These are phyloP conservation scores for Parietaria judaica DNA, from an alignment of 306 rosid genomes.

Conservation along the genomic window DNA sequence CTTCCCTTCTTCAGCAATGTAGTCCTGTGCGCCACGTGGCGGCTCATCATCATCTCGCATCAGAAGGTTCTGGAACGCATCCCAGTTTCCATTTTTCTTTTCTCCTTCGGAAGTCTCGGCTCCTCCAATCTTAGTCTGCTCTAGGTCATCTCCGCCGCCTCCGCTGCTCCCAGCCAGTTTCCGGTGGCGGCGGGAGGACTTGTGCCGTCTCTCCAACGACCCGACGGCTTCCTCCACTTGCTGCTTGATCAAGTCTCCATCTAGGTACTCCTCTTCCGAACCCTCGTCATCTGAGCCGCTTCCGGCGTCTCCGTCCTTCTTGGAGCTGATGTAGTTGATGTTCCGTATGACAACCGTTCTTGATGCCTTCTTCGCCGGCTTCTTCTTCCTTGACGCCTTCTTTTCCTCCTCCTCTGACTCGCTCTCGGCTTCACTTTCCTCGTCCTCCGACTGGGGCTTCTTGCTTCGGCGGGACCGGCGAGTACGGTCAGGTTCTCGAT, in stretches of 20 bases:
- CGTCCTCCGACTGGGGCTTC: conserved; percentile 55
- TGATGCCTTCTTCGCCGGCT: conserved; percentile 63
- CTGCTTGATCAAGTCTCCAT: conserved; percentile 74
- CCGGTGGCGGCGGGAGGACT: conserved; percentile 38
- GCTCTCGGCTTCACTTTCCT: conserved; percentile 51
- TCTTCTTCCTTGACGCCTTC: conserved; percentile 36
- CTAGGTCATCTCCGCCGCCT: conserved; percentile 28
- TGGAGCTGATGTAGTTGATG: conserved; percentile 89
- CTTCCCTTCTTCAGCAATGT: conserved; percentile 33
- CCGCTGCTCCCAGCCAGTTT: conserved; percentile 37
- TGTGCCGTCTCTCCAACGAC: conserved; percentile 67
- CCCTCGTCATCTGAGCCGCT: conserved; percentile 54
- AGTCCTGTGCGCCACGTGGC: conserved; percentile 25
- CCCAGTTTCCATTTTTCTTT: conserved; percentile 61
- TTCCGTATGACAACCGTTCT: conserved; percentile 93
- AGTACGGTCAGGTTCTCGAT: conserved; percentile 39
- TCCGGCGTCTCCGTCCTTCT: conserved; percentile 62
- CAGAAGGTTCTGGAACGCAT: conserved; percentile 87
- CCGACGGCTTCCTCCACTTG: conserved; percentile 82
- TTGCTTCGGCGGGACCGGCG: conserved; percentile 50
- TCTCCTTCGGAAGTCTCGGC: conserved; percentile 28
- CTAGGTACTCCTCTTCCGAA: conserved; percentile 51
- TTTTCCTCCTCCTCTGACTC: conserved; percentile 47
- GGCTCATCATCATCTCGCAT: conserved; percentile 49
- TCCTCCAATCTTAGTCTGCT: conserved; percentile 14